Evolutionary conservation across 495 filamentous ascomycete genomes (phyloP).

Genomic region (Acidiella bohemica): DNA sequence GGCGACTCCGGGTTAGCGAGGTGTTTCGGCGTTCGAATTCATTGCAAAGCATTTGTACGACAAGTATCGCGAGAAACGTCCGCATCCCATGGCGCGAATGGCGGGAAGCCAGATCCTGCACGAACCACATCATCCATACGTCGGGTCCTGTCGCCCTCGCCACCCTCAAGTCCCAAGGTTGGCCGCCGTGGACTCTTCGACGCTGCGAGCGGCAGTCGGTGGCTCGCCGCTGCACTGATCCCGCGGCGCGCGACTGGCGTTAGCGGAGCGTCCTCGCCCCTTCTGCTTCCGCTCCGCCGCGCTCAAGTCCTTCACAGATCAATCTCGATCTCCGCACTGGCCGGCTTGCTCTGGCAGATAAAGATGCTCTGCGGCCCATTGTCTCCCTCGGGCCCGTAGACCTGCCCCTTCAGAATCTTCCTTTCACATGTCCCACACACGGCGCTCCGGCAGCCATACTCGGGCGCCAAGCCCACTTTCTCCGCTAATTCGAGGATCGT

Average conservation of each 20-base stretch:
- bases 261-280: too few species aligned
- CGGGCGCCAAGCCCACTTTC: constrained; percentile 8
- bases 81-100: too few species aligned
- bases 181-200: too few species aligned
- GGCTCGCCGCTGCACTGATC: too few species aligned
- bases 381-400: constrained; percentile 10
- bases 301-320: constrained; percentile 11
- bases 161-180: too few species aligned
- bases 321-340: constrained; percentile 10
- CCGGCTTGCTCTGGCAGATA: constrained; percentile 11
- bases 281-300: too few species aligned
- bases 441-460: constrained; percentile 9
- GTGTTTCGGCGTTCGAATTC: constrained; percentile 11
- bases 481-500: constrained; percentile 13
- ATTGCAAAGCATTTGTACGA: background rate
- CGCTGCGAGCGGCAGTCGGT: too few species aligned
- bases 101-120: too few species aligned
- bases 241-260: too few species aligned
- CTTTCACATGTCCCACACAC: constrained; percentile 11
- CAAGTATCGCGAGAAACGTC: background rate
- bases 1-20: constrained; percentile 15
- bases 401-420: constrained; percentile 10
- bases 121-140: too few species aligned
- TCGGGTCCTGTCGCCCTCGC: too few species aligned
- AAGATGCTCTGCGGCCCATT: constrained; percentile 5